These are phyloP conservation scores for Coccomyxa sp. DNA, from an alignment of 139 green algal species.

Conservation along the genomic window DNA sequence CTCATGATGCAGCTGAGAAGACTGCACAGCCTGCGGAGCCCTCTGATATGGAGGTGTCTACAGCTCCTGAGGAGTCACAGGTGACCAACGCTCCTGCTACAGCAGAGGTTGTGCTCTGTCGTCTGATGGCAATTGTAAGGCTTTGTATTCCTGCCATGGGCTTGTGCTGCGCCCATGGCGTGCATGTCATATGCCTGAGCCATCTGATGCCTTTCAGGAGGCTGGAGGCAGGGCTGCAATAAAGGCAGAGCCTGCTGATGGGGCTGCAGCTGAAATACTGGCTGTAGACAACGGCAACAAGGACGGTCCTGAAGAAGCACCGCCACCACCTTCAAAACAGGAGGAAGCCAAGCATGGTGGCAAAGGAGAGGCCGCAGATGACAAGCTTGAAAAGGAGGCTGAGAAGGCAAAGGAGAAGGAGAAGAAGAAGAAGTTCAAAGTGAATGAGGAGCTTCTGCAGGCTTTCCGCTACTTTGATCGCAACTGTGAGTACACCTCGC, in stretches of 20 bases:
- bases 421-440: not conserved
- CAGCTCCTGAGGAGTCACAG: too few relatives aligned
- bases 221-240: too few relatives aligned
- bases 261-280: not conserved
- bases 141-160: too few relatives aligned
- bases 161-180: too few relatives aligned
- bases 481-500: slow-evolving; percentile 6
- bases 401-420: slow-evolving; percentile 1
- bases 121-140: too few relatives aligned
- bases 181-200: too few relatives aligned
- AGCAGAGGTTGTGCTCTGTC: too few relatives aligned
- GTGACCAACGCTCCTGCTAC: too few relatives aligned
- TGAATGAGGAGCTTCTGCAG: slow-evolving; percentile 21
- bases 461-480: slow-evolving; percentile 45
- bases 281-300: not conserved
- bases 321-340: not conserved
- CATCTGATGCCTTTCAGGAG: too few relatives aligned
- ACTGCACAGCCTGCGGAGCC: too few relatives aligned
- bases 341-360: not conserved
- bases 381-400: slow-evolving; percentile 3
- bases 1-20: too few relatives aligned
- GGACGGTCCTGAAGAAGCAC: slow-evolving; percentile 1
- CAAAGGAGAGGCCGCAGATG: not conserved
- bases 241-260: not conserved
- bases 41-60: too few relatives aligned